Base-by-base conservation (phyloP, 1,284 basidiomycete species). In the Tremellales sp. region DNA sequence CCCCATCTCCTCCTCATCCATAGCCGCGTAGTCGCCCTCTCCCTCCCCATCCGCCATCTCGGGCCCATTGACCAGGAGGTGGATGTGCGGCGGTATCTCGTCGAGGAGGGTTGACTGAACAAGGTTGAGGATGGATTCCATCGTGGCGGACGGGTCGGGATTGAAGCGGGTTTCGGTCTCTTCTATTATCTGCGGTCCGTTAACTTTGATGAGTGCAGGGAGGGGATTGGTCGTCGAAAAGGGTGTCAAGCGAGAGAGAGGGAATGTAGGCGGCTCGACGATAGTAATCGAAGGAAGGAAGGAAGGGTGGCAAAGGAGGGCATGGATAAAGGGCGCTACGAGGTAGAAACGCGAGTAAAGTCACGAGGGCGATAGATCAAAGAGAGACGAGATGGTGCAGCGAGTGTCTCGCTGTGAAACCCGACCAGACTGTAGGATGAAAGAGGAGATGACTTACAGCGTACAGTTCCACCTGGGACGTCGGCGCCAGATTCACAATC, bases 181-280 rank as follows among this genome's bases (percentile, higher is more conserved):
- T 71, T 95, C 90, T 13, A 97, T 81, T 42, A 93, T 85, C 90
- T 94, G 57, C 14, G 13, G n/a, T n/a, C n/a, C n/a, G n/a, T n/a
- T n/a, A n/a, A n/a, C n/a, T n/a, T n/a, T n/a, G n/a, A n/a, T n/a
- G n/a, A n/a, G n/a, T n/a, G 18, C 19, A 41, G 35, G 12, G 24
- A 8, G 18, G 14, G 9, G 24, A 37, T 46, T 36, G 43, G 34
- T 38, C 16, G n/a, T 41, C 12, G 25, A 19, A 14, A 21, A 36
- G 18, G 31, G 33, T 12, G 5, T 3, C 6, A 33, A 28, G 31
- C 31, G 13, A 5, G 26, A 8, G n/a, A 29, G 14, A 26, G 27
- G 4, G 32, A 37, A 22, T 5, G 33, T 3, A 21, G 4, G 28
- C 16, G 19, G n/a, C 22, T n/a, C n/a, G n/a, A 19, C 4, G 16